phyloP scores from a whole-genome alignment of 78 protist species.

The Tieghemostelium lacteum region DNA sequence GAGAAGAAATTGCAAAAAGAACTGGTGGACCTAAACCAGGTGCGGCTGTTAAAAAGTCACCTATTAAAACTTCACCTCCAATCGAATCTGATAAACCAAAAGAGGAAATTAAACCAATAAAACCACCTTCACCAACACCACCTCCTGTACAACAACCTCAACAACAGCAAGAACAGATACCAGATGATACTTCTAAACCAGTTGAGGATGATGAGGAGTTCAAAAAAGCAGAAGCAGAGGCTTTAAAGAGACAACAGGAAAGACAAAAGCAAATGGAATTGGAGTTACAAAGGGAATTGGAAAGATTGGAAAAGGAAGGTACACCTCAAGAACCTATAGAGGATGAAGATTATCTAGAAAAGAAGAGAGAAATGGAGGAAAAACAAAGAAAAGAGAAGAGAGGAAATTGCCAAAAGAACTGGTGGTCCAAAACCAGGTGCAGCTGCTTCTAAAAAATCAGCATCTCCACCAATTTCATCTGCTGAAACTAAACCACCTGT shows the following conservation, averaged over 20 bases:
- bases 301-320: constrained; percentile 33
- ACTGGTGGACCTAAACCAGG: background rate
- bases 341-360: constrained; percentile 1
- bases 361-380: constrained; percentile 24
- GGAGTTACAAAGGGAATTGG: constrained; percentile 24
- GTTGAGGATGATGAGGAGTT: background rate
- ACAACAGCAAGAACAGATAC: background rate
- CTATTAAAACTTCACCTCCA: background rate
- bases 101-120: constrained; percentile 1
- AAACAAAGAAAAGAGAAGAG: constrained; percentile 3
- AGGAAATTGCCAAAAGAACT: background rate
- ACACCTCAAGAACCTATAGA: background rate
- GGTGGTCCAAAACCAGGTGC: background rate
- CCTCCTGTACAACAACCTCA: background rate
- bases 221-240: constrained; percentile 7
- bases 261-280: constrained; percentile 24
- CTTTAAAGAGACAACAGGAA: constrained; percentile 29
- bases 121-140: background rate
- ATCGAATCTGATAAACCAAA: background rate
- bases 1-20: background rate
- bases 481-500: background rate
- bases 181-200: background rate
- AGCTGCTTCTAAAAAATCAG: background rate
- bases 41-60: background rate
- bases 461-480: background rate